Evolutionary conservation across 306 rosid genomes (phyloP).

Genomic region (Corylus avellana): DNA sequence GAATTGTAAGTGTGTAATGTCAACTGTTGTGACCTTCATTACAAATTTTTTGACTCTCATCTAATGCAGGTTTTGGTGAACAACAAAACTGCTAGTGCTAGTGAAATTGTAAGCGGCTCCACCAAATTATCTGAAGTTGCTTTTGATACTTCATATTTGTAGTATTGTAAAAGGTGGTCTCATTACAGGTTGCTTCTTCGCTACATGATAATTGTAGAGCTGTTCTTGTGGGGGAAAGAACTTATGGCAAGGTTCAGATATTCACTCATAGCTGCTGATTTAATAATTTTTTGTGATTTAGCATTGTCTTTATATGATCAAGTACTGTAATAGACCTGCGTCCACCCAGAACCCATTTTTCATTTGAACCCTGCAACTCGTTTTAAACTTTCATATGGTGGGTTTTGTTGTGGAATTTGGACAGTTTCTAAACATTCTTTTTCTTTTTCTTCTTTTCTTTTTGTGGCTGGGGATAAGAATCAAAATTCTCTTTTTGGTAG

Average conservation of each 20-base stretch:
- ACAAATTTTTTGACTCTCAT: constrained; percentile 35
- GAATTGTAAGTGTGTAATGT: background rate
- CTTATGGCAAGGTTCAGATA: constrained; percentile 83
- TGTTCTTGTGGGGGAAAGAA: constrained; percentile 90
- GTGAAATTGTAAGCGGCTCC: constrained; percentile 86
- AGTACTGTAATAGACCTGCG: constrained; percentile 10
- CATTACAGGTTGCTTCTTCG: constrained; percentile 97
- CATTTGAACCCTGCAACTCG: background rate
- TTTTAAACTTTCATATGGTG: background rate
- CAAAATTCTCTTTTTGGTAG: background rate
- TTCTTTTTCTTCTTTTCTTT: no score
- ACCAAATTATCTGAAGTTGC: constrained; percentile 24
- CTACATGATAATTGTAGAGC: constrained; percentile 95
- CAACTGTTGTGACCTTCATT: constrained; percentile 14
- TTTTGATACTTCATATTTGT: constrained; percentile 22
- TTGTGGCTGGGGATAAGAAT: constrained; percentile 6
- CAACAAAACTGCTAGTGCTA: constrained; percentile 91
- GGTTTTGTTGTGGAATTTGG: background rate
- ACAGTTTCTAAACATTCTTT: background rate
- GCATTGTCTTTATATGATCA: background rate
- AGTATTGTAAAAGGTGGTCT: constrained; percentile 16
- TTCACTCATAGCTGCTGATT: constrained; percentile 4
- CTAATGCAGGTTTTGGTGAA: constrained; percentile 86
- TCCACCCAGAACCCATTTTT: constrained; percentile 20
- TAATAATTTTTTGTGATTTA: constrained; percentile 17